Evolutionary conservation across 192 early-diverging fungal genomes (phyloP).

Genomic region (Rhizophagus prolifer): DNA sequence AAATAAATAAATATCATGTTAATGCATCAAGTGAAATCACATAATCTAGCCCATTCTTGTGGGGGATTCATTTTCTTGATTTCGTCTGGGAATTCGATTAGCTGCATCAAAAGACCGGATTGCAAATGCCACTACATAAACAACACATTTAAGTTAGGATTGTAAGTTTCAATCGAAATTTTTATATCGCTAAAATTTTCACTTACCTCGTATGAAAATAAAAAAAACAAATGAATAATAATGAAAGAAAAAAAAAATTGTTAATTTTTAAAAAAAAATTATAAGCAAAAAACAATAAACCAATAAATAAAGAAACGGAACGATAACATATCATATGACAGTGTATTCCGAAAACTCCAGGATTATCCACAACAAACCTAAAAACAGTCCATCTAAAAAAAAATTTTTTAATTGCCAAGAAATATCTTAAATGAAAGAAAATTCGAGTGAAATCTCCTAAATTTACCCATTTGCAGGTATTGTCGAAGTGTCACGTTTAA

Average conservation of each 20-base stretch:
- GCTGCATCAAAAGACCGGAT: constrained; percentile 42
- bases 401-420: background rate
- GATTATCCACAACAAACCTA: constrained; percentile 78
- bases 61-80: constrained; percentile 31
- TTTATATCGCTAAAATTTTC: too few relatives aligned
- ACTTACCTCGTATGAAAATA: background rate
- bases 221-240: background rate
- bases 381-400: constrained; percentile 45
- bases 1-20: too few relatives aligned
- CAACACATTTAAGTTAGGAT: too few relatives aligned
- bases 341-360: constrained; percentile 82
- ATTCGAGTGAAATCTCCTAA: background rate
- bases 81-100: constrained; percentile 39
- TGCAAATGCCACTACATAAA: constrained; percentile 49
- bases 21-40: too few relatives aligned
- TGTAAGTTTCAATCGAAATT: too few relatives aligned
- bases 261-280: background rate
- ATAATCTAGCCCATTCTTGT: background rate
- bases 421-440: background rate
- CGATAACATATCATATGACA: constrained; percentile 83
- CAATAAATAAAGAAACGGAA: background rate
- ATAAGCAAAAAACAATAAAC: background rate
- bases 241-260: too few relatives aligned
- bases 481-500: constrained; percentile 40
- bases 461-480: constrained; percentile 32